Evolutionary conservation across 2,329 filamentous ascomycete genomes (phyloP), one percentile per base, ranked within the genome.

Genomic region (Talaromyces sp.): DNA sequence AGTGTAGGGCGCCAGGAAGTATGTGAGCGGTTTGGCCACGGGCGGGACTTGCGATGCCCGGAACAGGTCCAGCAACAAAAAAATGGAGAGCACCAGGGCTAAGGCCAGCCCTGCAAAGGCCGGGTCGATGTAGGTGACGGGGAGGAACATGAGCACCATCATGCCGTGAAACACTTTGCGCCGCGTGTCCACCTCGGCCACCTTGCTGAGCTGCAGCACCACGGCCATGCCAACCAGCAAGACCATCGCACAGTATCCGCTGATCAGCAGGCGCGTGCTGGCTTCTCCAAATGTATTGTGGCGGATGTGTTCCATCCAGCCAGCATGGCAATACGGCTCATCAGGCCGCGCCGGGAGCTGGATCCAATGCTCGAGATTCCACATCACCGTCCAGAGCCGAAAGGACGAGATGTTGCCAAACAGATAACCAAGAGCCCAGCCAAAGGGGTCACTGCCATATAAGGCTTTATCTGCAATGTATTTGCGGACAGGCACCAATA

Each of bases 141-240:
- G 93, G 1, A 98, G 82, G 59, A 99, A 88, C 91, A 99, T 97
- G 59, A 87, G 86, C 8, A 98, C 93, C 89, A 98, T 98, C 83
- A 93, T 96, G 67, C 96, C 96, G 74, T 99, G 95, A 73, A 99
- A 99, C 26, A 98, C 90, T 75, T 99, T 99, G 56, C 95, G 87
- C 55, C 95, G 86, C 1, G 95, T 99, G 76, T 99, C 95, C 53
- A 99, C 93, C 75, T 97, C 93, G 66, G 90, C 93, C 55, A 90
- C 80, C 3, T 86, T 80, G 46, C 89, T 90, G 41, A 96, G 83
- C 49, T 82, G 85, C 57, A 95, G 85, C 8, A 97, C 90, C 4
- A 90, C 81, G 10, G 86, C 77, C 38, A 98, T 81, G 0, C 93
- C 95, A 1, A 86, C 71, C 17, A 84, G 71, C 17, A 98, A 82